Evolutionary conservation across 2,329 filamentous ascomycete species (phyloP), one percentile per base, ranked within the genome.

Genomic region (Penicillium paneum): DNA sequence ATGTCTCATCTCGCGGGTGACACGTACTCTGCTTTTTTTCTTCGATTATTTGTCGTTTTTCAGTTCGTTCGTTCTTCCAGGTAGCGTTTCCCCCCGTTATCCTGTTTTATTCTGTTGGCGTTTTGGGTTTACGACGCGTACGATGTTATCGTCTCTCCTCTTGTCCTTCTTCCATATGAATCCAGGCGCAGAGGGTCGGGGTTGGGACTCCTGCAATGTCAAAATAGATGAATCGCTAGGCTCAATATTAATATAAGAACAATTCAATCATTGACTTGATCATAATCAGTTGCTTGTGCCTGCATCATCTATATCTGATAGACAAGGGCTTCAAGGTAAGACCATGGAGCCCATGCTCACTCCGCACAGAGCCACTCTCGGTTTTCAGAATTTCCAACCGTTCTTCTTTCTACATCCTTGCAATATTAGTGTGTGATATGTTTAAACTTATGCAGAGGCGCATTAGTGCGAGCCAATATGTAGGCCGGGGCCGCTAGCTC

Each of bases 61-160:
- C 56, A 41, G 49, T 49, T 53, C 52, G 15, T 49, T 49, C 52
- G 21, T 48, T 57, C n/a, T 29, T 53, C 41, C 35, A 12, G 54
- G 56, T 49, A 45, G 52, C 36, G 35, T 40, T 57, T 38, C 36
- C 8, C 48, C 40, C 13, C 31, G 15, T 34, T 24, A 54, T 45
- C 49, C 59, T 62, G 45, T 49, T 51, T 49, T 64, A 64, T 44
- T 64, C 65, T 61, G 65, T 71, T 54, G 67, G 68, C 63, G 66
- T 71, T 69, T 34, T 57, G 61, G 62, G 49, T 54, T 66, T 53
- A 69, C 60, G 67, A 70, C 54, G 62, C 66, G 62, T 54, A 70
- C 61, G 67, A 66, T 56, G 43, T 57, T 59, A 60, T 62, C 57
- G 57, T 61, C 56, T 63, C 60, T 57, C 59, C 60, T 54, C 52